phyloP scores from a whole-genome alignment of 1,139 yeast species.

The Trichomonascaceae sp. region DNA sequence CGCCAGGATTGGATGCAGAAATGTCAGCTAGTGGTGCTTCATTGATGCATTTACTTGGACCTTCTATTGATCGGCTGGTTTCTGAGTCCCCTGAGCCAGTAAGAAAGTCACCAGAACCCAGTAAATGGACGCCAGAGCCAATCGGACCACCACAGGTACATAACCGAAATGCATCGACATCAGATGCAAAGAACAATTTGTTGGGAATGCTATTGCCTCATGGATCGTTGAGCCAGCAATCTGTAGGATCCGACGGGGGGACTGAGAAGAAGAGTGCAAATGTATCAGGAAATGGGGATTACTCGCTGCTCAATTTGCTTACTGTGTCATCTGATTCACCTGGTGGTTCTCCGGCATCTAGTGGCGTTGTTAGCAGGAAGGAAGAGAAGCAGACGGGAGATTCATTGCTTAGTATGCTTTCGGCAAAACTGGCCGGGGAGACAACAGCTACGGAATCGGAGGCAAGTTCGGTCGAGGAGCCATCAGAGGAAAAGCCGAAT shows the following conservation, averaged over 20 bases:
- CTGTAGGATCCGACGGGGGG: not conserved
- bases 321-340: not conserved
- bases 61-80: not conserved
- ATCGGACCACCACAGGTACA: not conserved
- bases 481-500: not conserved
- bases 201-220: not conserved
- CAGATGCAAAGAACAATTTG: not conserved
- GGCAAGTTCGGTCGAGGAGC: not conserved
- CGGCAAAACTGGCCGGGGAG: not conserved
- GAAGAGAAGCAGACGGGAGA: not conserved
- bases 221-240: not conserved
- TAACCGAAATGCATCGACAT: not conserved
- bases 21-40: not conserved
- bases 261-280: not conserved
- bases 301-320: not conserved
- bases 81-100: not conserved
- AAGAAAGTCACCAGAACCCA: not conserved
- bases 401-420: not conserved
- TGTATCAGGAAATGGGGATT: not conserved
- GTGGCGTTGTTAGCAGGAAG: not conserved
- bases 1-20: not conserved
- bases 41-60: conserved; percentile 3
- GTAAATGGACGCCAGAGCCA: not conserved
- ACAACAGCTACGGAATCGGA: not conserved
- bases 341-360: not conserved